Evolutionary conservation across 2,329 filamentous ascomycete species (phyloP).

Genomic region (Plenodomus biglobosus): DNA sequence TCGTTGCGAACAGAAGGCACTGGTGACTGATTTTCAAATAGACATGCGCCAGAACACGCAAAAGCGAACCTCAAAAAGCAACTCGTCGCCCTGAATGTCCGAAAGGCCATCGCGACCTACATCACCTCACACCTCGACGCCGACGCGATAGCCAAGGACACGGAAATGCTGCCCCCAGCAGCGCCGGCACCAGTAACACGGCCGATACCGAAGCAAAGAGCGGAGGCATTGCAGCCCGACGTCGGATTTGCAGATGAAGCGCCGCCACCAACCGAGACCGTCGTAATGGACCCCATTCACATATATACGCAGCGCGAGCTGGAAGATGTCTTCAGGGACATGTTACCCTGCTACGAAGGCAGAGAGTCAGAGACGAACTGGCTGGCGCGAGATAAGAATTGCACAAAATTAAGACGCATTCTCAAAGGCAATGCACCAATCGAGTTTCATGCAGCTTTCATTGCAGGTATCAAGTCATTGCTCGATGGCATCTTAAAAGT

Average conservation of each 20-base stretch:
- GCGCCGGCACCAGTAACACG: constrained; percentile 29
- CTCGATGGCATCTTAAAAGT: constrained; percentile 89
- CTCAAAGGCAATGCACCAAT: constrained; percentile 80
- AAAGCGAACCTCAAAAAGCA: constrained; percentile 89
- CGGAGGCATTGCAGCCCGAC: constrained; percentile 44
- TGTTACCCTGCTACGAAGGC: constrained; percentile 81
- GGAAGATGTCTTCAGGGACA: constrained; percentile 82
- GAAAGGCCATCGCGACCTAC: constrained; percentile 79
- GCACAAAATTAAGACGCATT: constrained; percentile 73
- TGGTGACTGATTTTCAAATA: constrained; percentile 36
- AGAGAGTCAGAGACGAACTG: constrained; percentile 90
- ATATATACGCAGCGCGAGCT: constrained; percentile 83
- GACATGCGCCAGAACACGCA: constrained; percentile 75
- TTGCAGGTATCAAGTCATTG: constrained; percentile 69
- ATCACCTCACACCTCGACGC: constrained; percentile 76
- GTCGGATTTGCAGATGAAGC: constrained; percentile 54
- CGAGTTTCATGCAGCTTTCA: constrained; percentile 72
- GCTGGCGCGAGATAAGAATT: constrained; percentile 79
- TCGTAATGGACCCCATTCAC: constrained; percentile 76
- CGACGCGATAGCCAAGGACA: constrained; percentile 54
- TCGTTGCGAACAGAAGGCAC: background rate
- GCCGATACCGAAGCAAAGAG: constrained; percentile 37
- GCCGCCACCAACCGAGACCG: constrained; percentile 64
- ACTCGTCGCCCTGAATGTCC: constrained; percentile 78
- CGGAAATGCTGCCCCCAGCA: constrained; percentile 24